These are phyloP conservation scores for Inga leiocalycina DNA, from an alignment of 306 rosid genomes.

Conservation along the genomic window DNA sequence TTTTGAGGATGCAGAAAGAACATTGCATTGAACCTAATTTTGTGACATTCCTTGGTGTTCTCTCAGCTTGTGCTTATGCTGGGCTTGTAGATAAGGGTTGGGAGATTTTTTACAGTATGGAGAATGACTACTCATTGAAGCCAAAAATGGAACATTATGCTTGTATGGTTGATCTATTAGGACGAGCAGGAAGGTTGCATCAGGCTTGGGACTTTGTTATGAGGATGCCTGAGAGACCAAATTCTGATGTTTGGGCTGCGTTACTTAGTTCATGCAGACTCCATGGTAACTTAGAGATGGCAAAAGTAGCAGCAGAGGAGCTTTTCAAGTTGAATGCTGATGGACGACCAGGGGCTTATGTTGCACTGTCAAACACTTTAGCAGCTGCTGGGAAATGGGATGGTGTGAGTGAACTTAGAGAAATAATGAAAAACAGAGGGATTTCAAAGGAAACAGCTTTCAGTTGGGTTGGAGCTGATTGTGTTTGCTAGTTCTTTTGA, in stretches of 20 bases:
- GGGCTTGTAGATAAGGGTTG: conserved; percentile 75
- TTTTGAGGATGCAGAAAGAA: conserved; percentile 53
- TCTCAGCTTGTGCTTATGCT: conserved; percentile 88
- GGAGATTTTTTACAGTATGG: conserved; percentile 76
- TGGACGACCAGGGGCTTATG: conserved; percentile 81
- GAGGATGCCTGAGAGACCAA: conserved; percentile 73
- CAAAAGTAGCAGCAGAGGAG: conserved; percentile 67
- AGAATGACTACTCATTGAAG: conserved; percentile 56
- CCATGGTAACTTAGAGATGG: conserved; percentile 78
- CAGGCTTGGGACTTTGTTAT: conserved; percentile 77
- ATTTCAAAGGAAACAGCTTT: conserved; percentile 66
- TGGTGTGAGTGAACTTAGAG: conserved; percentile 80
- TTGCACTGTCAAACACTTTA: conserved; percentile 80
- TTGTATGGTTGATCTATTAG: conserved; percentile 88
- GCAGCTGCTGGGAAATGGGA: conserved; percentile 95
- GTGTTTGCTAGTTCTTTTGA: conserved; percentile 35
- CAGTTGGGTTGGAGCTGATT: conserved; percentile 76
- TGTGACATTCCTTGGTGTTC: conserved; percentile 81
- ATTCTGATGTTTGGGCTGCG: conserved; percentile 91
- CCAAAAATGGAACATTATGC: conserved; percentile 93
- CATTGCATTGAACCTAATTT: conserved; percentile 56
- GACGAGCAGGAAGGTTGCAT: conserved; percentile 73
- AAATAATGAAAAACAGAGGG: conserved; percentile 71
- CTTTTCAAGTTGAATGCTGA: conserved; percentile 69
- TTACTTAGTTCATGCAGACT: conserved; percentile 82